phyloP scores from a whole-genome alignment of 768 basidiomycete genomes.

The Suillus americanus region DNA sequence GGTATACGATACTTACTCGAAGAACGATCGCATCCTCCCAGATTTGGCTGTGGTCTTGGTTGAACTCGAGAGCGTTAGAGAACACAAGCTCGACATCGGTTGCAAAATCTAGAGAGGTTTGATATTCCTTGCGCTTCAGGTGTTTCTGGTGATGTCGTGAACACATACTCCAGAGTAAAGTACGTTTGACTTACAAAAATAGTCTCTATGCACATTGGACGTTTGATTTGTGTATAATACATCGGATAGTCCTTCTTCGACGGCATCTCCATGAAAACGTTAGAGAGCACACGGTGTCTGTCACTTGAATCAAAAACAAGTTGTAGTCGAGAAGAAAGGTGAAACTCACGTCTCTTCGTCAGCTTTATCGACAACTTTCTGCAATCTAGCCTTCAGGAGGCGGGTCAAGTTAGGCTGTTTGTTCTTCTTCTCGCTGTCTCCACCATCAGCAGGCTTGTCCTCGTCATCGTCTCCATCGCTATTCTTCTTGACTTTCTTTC shows the following conservation, averaged over 20 bases:
- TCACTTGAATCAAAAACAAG: background rate
- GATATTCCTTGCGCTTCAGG: constrained; percentile 79
- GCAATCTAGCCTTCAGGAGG: constrained; percentile 64
- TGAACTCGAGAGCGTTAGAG: constrained; percentile 85
- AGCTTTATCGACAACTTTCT: constrained; percentile 71
- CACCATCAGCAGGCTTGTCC: constrained; percentile 40
- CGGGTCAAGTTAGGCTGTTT: constrained; percentile 66
- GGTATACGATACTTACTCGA: constrained; percentile 44
- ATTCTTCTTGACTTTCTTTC: constrained; percentile 40
- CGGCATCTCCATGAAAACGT: constrained; percentile 84
- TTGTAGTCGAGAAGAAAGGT: background rate
- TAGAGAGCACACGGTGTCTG: constrained; percentile 68
- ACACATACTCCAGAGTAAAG: background rate
- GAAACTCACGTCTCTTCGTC: constrained; percentile 59
- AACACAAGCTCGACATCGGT: constrained; percentile 90
- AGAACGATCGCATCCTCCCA: constrained; percentile 77
- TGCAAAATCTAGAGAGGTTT: constrained; percentile 65
- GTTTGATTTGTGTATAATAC: constrained; percentile 80
- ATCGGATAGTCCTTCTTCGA: constrained; percentile 74
- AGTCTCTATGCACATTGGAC: constrained; percentile 74
- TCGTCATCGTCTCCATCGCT: constrained; percentile 39
- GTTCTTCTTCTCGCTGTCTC: constrained; percentile 44
- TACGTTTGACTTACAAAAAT: constrained; percentile 59
- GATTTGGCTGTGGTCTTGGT: constrained; percentile 79
- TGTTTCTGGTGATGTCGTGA: constrained; percentile 54